Percentiles rank a stretch among this genome's conserved stretches.
These are phyloP conservation scores for Aspergillus sp. DNA, from an alignment of 2,329 filamentous ascomycete species.

Conservation along the genomic window DNA sequence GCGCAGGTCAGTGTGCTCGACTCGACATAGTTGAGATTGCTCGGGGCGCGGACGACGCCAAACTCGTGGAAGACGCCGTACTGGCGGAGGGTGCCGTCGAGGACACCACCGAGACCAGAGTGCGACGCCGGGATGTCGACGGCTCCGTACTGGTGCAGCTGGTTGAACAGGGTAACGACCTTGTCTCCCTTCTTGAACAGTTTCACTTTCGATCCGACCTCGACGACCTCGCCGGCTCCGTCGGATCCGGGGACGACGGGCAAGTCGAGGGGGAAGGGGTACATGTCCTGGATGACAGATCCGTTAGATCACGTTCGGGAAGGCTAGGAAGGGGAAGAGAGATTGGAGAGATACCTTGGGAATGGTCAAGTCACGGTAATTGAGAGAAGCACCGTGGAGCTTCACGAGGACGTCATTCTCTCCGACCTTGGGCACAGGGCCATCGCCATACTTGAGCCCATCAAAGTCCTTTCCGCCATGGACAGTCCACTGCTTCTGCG, in stretches of 20 bases:
- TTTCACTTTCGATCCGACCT: constrained; percentile 60
- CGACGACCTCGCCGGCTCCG: constrained; percentile 52
- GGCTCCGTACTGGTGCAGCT: constrained; percentile 58
- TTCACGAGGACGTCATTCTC: constrained; percentile 75
- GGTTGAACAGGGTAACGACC: constrained; percentile 63
- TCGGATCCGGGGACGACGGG: constrained; percentile 42
- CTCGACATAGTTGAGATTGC: constrained; percentile 58
- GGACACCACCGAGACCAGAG: constrained; percentile 68
- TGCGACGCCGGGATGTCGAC: constrained; percentile 43
- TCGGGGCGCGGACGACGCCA: constrained; percentile 68
- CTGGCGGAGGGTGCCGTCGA: constrained; percentile 71
- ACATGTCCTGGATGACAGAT: constrained; percentile 30
- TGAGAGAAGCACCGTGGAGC: constrained; percentile 55
- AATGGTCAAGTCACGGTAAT: constrained; percentile 56
- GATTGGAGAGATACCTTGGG: constrained; percentile 41
- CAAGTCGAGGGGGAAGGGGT: constrained; percentile 38
- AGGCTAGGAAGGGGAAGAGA: neutral
- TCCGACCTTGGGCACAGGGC: constrained; percentile 63
- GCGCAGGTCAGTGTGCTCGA: constrained; percentile 64
- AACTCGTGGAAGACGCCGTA: constrained; percentile 70
- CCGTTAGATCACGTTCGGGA: neutral
- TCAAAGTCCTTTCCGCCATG: constrained; percentile 61
- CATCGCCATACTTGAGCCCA: constrained; percentile 59
- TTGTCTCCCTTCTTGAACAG: constrained; percentile 63
- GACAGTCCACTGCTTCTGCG: constrained; percentile 61